Conservation (phyloP, 768 basidiomycete species). For the Boletus rex-veris region DNA sequence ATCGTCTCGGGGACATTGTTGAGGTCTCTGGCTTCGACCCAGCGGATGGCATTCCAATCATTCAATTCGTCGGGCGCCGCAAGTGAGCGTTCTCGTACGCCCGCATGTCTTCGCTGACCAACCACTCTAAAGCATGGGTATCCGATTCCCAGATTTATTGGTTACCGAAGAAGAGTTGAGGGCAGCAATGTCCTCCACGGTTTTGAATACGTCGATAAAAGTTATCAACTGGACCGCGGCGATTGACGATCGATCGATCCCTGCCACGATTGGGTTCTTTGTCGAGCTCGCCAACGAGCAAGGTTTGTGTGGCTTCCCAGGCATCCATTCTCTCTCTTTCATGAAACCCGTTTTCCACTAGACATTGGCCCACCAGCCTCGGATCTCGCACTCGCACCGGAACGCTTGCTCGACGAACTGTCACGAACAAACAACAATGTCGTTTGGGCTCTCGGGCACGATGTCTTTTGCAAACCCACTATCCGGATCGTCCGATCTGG, state of each 20-base stretch:
- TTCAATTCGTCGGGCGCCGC: constrained; percentile 14
- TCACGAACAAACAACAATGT: not conserved
- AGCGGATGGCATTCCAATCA: constrained; percentile 13
- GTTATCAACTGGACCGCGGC: constrained; percentile 9
- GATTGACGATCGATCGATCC: not conserved
- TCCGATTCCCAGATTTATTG: constrained; percentile 12
- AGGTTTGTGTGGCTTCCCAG: not conserved
- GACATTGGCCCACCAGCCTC: not conserved
- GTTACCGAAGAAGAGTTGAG: constrained; percentile 12
- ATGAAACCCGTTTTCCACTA: not conserved
- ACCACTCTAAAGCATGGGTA: not conserved
- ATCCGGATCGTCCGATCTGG: constrained; percentile 18
- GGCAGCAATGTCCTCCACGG: not conserved
- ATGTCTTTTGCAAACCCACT: constrained; percentile 10
- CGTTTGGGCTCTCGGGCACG: not conserved
- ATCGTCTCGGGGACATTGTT: constrained; percentile 19
- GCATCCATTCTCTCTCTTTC: not conserved
- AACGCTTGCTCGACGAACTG: constrained; percentile 8
- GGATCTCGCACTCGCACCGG: not conserved
- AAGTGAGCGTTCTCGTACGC: constrained; percentile 2
- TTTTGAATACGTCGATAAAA: not conserved
- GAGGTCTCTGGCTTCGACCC: constrained; percentile 22
- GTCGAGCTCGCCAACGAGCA: constrained; percentile 5
- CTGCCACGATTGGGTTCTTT: constrained; percentile 10
- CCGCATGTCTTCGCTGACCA: not conserved